Base-by-base conservation (phyloP, 176 grass and related monocot species). In the Oryza australiensis region DNA sequence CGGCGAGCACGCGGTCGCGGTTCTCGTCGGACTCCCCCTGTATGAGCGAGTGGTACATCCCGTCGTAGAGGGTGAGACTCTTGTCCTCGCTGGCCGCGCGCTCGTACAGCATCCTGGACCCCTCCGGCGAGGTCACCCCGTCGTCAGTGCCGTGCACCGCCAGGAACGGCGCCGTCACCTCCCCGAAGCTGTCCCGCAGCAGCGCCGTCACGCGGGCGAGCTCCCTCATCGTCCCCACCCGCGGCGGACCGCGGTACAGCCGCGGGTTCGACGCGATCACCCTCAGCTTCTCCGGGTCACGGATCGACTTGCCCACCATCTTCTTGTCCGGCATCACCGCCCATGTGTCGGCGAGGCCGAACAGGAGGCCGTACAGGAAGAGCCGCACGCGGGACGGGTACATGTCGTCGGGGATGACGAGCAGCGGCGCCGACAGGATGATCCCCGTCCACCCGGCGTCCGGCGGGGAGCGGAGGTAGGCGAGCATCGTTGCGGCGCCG, bases 161-260 rank as follows among this genome's bases (percentile, higher is more conserved):
- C 12, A 94, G 83, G 78, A 94, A 94, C 46, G 88, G 92, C 66
- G 77, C 86, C 22, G 83, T 86, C 9, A 94, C 86, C 40, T 76
- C 72, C n/a, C 23, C 53, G 74, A 94, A 89, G 35, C 46, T 86
- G 27, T 32, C 75, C 63, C 73, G 86, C 70, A 94, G 79, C 73
- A 86, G 67, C 48, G 46, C 83, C 73, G 81, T 83, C 48, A 91
- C 14, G 20, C 92, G 74, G 20, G 72, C 92, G 8, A 94, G 83
- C 84, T 94, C 92, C 69, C 92, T 59, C 92, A 94, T 94, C 41
- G 92, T 91, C 18, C 92, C 92, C n/a, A 94, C 88, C 41, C 88
- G 86, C 22, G 86, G 82, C 22, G 68, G 14, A 2, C 92, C 92
- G 2, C 68, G 57, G 86, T 91, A 94, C 24, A 33, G 55, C 41